Base-by-base conservation (phyloP, 1,139 yeast genomes). In the Hansenula lynferdii region DNA sequence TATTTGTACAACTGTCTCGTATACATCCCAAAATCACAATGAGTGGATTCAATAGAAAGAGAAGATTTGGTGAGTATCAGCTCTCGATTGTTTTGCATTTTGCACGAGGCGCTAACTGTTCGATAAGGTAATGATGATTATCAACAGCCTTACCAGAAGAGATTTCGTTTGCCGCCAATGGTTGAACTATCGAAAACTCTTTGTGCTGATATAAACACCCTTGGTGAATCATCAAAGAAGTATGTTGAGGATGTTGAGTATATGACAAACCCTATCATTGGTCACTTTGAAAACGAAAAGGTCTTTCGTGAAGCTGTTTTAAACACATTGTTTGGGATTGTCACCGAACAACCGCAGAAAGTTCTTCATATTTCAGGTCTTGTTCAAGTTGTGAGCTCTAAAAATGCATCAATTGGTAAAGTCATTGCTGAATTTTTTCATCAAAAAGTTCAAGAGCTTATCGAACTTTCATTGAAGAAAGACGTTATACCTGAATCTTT, bases 311-410 rank as follows among this genome's bases (percentile, higher is more conserved):
- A 63, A 36, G 76, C 82, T 15, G 67, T 84, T 18, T 66, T 83
- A 51, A 70, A 72, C 38, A 84, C 89, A 1, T 60, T 87, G 24
- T 71, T 72, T 43, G 87, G 95, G 1, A 75, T 85, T 31, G 69
- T 85, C 9, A 62, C 75, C 29, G 98, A 92, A 60, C 97, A 90
- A 60, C 97, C 97, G 1, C 96, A 90, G 50, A 92, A 90, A 58
- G 75, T 83, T 43, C 77, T 80, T 20, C 75, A 83, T 19, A 64
- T 90, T 43, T 74, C 87, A 24, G 78, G 82, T n/a, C 70, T 87
- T 48, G 65, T 90, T 10, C 71, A 82, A 50, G 69, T 82, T 26
- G 80, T 87, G 41, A 82, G 84, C 61, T 70, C 84, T 14, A 74
- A 74, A 47, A 80, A 80, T 58, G 73, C 76, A 36, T 69, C 76